Evolutionary conservation across 73 alveolate species (phyloP), one percentile per base, ranked within the genome.

Genomic region (Vitrella brassicaformis): DNA sequence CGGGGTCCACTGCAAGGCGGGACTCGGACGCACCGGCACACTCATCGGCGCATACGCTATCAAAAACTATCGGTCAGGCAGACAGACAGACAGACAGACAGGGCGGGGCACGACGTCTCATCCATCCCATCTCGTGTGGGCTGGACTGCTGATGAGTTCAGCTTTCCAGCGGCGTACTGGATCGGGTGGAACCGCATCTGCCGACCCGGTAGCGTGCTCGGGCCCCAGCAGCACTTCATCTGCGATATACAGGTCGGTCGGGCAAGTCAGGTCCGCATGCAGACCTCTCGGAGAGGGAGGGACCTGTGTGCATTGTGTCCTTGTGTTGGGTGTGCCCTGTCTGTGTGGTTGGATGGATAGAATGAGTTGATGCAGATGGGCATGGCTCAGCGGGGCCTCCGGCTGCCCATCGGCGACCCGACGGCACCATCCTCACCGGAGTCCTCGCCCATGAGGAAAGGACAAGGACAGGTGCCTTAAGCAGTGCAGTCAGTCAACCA

Each of bases 131-230:
- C n/a, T n/a, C n/a, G n/a, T n/a, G n/a, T n/a, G n/a, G n/a, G n/a
- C n/a, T n/a, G n/a, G n/a, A n/a, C n/a, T n/a, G n/a, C n/a, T n/a
- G n/a, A n/a, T n/a, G n/a, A n/a, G n/a, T 71, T 30, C 56, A 25
- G 96, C 85, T 80, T 78, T 89, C 72, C 84, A 86, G 78, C 87
- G 30, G 87, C 91, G 29, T 87, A 86, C 25, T 89, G 86, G 80
- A 86, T 86, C 30, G 96, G 96, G 19, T 89, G 92, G 91, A 82
- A 86, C 31, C 72, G 96, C 72, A 86, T 89, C 64, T 87, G 90
- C 56, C 78, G 96, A 67, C 96, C 96, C 27, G 96, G 96, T 25
- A 81, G 91, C 27, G 81, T 90, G 28, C 82, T 90, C 25, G 96
- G 96, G 18, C 96, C 93, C n/a, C 87, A 90, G 71, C 87, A 90